phyloP scores from a whole-genome alignment of 345 rosid species.

The Citrus unshiu region DNA sequence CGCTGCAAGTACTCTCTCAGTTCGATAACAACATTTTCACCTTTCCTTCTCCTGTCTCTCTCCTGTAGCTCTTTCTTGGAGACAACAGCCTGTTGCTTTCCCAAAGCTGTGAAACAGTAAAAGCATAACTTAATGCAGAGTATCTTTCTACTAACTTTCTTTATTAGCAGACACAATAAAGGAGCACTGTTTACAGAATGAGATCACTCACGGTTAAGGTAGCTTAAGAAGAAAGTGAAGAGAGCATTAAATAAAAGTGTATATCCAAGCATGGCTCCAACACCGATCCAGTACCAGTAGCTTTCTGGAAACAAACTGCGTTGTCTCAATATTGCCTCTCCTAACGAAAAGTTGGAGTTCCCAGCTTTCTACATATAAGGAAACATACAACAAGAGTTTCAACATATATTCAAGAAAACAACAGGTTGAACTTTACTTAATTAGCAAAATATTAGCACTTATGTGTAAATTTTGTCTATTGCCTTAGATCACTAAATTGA shows the following conservation, averaged over 20 bases:
- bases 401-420: conserved; percentile 7
- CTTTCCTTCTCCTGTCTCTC: conserved; percentile 76
- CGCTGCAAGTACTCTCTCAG: conserved; percentile 79
- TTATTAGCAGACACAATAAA: conserved; percentile 4
- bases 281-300: conserved; percentile 99
- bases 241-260: conserved; percentile 66
- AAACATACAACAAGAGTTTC: conserved; percentile 16
- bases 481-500: neutral
- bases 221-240: conserved; percentile 68
- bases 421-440: neutral
- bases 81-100: conserved; percentile 81
- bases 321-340: conserved; percentile 59
- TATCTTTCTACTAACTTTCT: neutral
- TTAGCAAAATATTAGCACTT: neutral
- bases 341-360: conserved; percentile 48
- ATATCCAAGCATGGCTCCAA: conserved; percentile 91
- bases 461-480: neutral
- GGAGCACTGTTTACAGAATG: conserved; percentile 2
- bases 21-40: conserved; percentile 66
- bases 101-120: conserved; percentile 51
- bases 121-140: neutral
- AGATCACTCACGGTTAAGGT: conserved; percentile 76
- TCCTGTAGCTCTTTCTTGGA: conserved; percentile 88
- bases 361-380: conserved; percentile 48
- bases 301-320: conserved; percentile 74